Evolutionary conservation across 139 green algal genomes (phyloP), one percentile per base, ranked within the genome.

Genomic region (Chlamydomonas incerta): DNA sequence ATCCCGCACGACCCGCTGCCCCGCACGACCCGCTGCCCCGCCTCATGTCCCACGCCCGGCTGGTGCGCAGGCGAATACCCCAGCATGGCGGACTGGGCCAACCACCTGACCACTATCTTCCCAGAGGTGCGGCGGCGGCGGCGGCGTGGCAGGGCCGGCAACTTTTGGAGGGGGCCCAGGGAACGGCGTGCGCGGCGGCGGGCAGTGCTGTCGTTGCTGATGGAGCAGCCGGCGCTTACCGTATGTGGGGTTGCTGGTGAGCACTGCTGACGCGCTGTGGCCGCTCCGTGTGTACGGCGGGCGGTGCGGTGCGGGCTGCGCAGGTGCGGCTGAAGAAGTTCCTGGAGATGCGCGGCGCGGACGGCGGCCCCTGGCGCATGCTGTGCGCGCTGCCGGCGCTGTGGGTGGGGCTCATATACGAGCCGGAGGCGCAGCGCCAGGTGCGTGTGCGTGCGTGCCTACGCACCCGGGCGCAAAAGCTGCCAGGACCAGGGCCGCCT

Each of bases 331-430:
- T 99, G 29, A 99, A 99, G 89, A 93, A 87, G 33, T 99, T 97
- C 86, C 86, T 99, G 65, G 98, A 99, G 92, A 99, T 99, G 98
- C 91, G 98, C 20, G 98, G 98, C 60, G 97, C 98, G 0, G 98
- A 99, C 87, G 95, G 94, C 26, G 98, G 98, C 1, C 96, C 97
- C 18, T 98, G 93, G 94, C 90, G 92, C 72, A 92, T 95, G 77
- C 97, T 99, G 75, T 99, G 95, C 86, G 96, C 96, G 26, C 92
- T 99, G 74, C 96, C 97, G 3, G 98, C 98, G 9, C 85, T 98
- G 26, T 98, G 96, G 96, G 95, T 98, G 34, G 97, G 97, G 1
- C 90, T 99, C 47, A 88, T 99, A 24, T 99, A 99, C 85, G 96
- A 99, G 74, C n/a, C 71, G 0, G 87, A 93, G 86, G 92, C 91